Conservation (phyloP, 345 rosid species). For the Hibiscus tridactylites region DNA sequence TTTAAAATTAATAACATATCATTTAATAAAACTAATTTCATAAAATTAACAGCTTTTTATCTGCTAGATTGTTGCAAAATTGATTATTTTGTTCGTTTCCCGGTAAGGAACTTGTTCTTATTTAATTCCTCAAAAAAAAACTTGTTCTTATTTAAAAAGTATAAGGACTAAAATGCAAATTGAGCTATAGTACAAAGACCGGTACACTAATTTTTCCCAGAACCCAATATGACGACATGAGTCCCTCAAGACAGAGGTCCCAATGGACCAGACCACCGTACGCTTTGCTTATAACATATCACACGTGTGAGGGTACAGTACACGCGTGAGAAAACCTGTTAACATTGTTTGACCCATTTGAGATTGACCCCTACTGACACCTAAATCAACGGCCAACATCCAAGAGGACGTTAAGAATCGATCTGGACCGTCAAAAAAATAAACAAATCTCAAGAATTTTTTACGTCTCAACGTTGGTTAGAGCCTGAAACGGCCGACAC, state of each 20-base stretch:
- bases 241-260: slow-evolving; percentile 6
- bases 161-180: no score
- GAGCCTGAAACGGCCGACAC: slow-evolving; percentile 32
- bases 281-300: background rate
- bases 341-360: background rate
- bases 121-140: no score
- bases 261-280: background rate
- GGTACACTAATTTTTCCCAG: background rate
- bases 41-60: no score
- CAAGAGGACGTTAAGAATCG: no score
- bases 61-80: no score
- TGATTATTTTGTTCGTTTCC: no score
- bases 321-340: slow-evolving; percentile 16
- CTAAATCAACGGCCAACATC: slow-evolving; percentile 12
- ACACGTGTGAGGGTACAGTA: slow-evolving; percentile 21
- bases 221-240: background rate
- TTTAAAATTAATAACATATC: no score
- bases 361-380: background rate
- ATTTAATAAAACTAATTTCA: no score
- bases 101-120: no score
- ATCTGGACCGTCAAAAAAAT: slow-evolving; percentile 12
- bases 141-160: no score
- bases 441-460: slow-evolving; percentile 20
- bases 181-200: background rate
- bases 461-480: slow-evolving; percentile 13